phyloP scores from a whole-genome alignment of 345 rosid species.

The Pistacia vera region DNA sequence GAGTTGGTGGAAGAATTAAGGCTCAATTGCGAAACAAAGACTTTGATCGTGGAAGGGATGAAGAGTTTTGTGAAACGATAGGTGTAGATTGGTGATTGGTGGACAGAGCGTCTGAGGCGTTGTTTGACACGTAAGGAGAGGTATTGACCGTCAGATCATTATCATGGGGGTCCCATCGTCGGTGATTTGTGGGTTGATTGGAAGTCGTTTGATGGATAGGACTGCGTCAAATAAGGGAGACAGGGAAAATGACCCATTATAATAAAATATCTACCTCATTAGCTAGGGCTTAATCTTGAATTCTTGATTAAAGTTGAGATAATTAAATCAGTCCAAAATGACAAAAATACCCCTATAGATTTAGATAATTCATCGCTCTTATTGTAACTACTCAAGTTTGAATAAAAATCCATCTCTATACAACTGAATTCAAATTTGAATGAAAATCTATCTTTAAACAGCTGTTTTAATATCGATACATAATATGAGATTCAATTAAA shows the following conservation, averaged over 20 bases:
- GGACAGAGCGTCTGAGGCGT: too few species aligned
- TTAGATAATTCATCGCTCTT: too few species aligned
- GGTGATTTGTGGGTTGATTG: neutral
- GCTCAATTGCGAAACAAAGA: neutral
- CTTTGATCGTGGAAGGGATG: neutral
- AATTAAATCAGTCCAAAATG: too few species aligned
- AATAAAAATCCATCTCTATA: too few species aligned
- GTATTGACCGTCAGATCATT: neutral
- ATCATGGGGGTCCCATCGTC: conserved; percentile 2
- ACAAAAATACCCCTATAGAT: too few species aligned
- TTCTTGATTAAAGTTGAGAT: neutral
- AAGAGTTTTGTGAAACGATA: neutral
- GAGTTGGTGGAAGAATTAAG: neutral
- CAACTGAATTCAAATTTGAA: too few species aligned
- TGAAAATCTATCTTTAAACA: too few species aligned
- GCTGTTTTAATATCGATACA: too few species aligned
- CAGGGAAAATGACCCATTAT: neutral
- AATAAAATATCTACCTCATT: neutral
- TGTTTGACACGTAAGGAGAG: neutral
- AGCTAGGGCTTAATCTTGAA: neutral
- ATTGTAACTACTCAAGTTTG: too few species aligned
- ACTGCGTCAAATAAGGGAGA: conserved; percentile 5
- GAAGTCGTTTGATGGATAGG: neutral
- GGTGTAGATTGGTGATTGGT: neutral
- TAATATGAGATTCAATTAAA: too few species aligned